Evolutionary conservation across 495 filamentous ascomycete genomes (phyloP).

Genomic region (Neurospora intermedia): DNA sequence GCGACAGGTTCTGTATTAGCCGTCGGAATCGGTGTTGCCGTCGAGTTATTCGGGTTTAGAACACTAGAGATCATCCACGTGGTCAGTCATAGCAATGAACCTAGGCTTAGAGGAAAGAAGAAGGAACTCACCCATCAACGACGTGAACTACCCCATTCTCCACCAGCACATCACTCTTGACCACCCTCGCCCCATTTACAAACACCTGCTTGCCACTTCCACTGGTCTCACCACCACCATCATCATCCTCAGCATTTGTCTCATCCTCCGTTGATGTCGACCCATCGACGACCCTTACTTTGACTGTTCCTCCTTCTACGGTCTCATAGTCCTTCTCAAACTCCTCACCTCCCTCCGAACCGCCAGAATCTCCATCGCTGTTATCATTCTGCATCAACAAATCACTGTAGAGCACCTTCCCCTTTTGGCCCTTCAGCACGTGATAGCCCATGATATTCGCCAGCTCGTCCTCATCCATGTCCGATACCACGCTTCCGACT

Average conservation of each 20-base stretch:
- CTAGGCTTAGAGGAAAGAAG: neutral
- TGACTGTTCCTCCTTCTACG: neutral
- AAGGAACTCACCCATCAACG: slow-evolving; percentile 31
- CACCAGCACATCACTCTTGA: slow-evolving; percentile 37
- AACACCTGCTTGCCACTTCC: slow-evolving; percentile 27
- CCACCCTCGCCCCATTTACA: slow-evolving; percentile 39
- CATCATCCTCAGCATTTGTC: neutral
- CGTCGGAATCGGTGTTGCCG: slow-evolving; percentile 25
- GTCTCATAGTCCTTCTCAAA: neutral
- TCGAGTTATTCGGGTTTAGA: slow-evolving; percentile 21
- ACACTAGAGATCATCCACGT: slow-evolving; percentile 6
- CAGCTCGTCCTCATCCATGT: slow-evolving; percentile 6
- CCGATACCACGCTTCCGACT: slow-evolving; percentile 12
- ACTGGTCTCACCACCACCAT: neutral
- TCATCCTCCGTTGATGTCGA: neutral
- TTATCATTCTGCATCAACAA: slow-evolving; percentile 17
- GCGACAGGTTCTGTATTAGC: slow-evolving; percentile 36
- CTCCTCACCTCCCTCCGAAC: slow-evolving; percentile 30
- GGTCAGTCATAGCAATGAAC: neutral
- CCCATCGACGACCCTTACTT: neutral
- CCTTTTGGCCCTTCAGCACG: slow-evolving; percentile 26
- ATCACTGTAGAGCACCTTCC: slow-evolving; percentile 41
- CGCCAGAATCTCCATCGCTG: slow-evolving; percentile 21
- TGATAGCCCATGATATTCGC: slow-evolving; percentile 18
- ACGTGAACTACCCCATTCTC: slow-evolving; percentile 45